Conservation (phyloP, 176 grass and related monocot genomes). For the maize (Zea mays) region Zm-B73-REFERENCE-NAM-5.0 NC_050099.1:241956501-241957000, state of each 20-base stretch:
- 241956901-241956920: conserved; percentile 26
- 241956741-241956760: not conserved
- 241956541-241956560: not conserved
- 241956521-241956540: not conserved
- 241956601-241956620: conserved; percentile 41
- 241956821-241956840: not conserved
- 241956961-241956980: not conserved
- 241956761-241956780: not conserved
- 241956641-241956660: not conserved
- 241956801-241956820: conserved; percentile 12
- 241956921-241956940: conserved; percentile 9
- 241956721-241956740: conserved; percentile 23
- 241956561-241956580: conserved; percentile 9
- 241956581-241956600: conserved; percentile 60
- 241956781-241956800: not conserved
- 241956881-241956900: conserved; percentile 18
- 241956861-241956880: conserved; percentile 21
- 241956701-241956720: conserved; percentile 1
- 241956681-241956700: not conserved
- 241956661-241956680: not conserved
- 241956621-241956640: conserved; percentile 63
- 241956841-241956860: not conserved
- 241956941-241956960: not conserved
- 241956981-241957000: not conserved
- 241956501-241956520: conserved; percentile 46